Evolutionary conservation across 257 asterid species (phyloP), one percentile per base, ranked within the genome.

Genomic region (Forsythia viridissima): DNA sequence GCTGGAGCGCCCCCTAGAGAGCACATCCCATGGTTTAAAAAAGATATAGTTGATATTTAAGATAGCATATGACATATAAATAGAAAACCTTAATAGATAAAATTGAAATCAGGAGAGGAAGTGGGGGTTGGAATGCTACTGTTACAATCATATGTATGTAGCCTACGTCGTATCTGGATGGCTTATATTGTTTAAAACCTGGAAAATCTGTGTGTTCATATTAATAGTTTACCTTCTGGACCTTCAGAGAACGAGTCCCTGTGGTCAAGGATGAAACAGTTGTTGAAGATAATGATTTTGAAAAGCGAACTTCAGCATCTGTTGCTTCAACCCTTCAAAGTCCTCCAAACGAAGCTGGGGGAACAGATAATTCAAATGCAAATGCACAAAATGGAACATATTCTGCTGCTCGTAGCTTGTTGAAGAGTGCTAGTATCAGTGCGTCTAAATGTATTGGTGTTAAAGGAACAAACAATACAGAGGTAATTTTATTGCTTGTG

Each of bases 401-500:
- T 71, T 86, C 87, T 85, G 79, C 75, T 75, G 91, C 92, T 75
- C 97, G 97, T 52, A 90, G 99, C 91, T 87, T 95, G 92, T 87
- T 93, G 83, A 95, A 95, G 90, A 94, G 98, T 76, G 96, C 97
- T 78, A 94, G 95, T 76, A 94, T 92, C 71, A 94, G 98, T 77
- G 98, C 86, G 48, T 94, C 98, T 36, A 91, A 91, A 84, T 94
- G 98, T 40, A 76, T 94, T 4, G 98, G 82, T 39, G 92, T 90
- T 73, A 86, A 91, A 87, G 81, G 66, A 5, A 91, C 74, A 76
- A 85, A 40, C 70, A 86, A 91, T 66, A 4, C 83, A 13, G 96
- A 92, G 97, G 98, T 92, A 87, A 76, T 24, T 77, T 44, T 78
- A n/a, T 46, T 57, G 2, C 51, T 40, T 0, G 30, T 57, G 66